phyloP scores from a whole-genome alignment of 352 stramenopile genomes.

The Globisporangium paddicum region DNA sequence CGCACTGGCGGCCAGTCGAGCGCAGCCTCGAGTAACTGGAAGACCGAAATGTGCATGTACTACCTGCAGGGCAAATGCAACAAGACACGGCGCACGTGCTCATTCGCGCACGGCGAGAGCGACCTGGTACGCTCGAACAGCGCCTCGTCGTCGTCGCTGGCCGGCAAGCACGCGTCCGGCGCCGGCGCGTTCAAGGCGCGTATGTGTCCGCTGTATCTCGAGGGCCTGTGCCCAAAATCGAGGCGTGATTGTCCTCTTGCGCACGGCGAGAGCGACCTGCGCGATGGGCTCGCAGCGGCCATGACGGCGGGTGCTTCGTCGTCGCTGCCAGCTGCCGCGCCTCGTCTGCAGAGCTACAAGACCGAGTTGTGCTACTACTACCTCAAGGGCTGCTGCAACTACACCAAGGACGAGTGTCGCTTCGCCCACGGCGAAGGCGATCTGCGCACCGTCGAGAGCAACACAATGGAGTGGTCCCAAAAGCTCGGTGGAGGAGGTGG shows the following conservation, averaged over 20 bases:
- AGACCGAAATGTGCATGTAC: slow-evolving; percentile 89
- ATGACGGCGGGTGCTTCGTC: slow-evolving; percentile 12
- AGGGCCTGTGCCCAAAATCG: slow-evolving; percentile 67
- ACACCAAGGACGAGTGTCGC: slow-evolving; percentile 82
- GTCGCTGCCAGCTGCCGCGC: slow-evolving; percentile 36
- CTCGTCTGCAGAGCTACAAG: slow-evolving; percentile 86
- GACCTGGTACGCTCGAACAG: slow-evolving; percentile 54
- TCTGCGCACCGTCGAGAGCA: slow-evolving; percentile 78
- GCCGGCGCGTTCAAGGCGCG: slow-evolving; percentile 71
- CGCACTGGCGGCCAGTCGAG: slow-evolving; percentile 7
- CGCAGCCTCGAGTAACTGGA: slow-evolving; percentile 73
- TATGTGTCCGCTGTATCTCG: slow-evolving; percentile 72
- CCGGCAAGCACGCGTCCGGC: slow-evolving; percentile 19
- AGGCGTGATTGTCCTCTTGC: slow-evolving; percentile 73
- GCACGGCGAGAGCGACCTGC: slow-evolving; percentile 72
- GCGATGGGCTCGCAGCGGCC: slow-evolving; percentile 34
- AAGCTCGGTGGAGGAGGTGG: slow-evolving; percentile 40
- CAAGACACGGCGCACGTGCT: slow-evolving; percentile 84
- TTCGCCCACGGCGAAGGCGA: slow-evolving; percentile 83
- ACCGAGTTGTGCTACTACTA: slow-evolving; percentile 89
- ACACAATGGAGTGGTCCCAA: slow-evolving; percentile 56
- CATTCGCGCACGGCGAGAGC: slow-evolving; percentile 81
- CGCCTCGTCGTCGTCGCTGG: background rate
- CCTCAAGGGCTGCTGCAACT: slow-evolving; percentile 86
- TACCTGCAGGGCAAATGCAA: slow-evolving; percentile 89